Conservation (phyloP, 306 rosid species). For the Fagus sylvatica region DNA sequence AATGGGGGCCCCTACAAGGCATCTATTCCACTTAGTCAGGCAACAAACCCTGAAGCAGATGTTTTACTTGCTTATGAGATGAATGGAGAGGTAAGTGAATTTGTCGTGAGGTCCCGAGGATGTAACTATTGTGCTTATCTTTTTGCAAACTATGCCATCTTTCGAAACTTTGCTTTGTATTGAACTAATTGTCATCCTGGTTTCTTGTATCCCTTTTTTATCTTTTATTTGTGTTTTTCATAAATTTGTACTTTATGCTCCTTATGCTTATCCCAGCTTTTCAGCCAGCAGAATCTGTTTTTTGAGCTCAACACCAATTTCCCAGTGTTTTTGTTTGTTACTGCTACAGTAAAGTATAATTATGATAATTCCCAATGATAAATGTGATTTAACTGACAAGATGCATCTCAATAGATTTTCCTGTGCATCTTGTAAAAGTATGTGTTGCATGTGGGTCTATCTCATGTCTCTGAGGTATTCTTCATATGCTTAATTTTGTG, state of each 20-base stretch:
- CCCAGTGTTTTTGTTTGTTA: background rate
- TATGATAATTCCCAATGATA: background rate
- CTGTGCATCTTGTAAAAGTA: background rate
- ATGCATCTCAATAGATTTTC: background rate
- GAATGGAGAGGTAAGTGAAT: slow-evolving; percentile 81
- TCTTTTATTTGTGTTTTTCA: background rate
- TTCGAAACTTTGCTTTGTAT: background rate
- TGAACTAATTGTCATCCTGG: background rate
- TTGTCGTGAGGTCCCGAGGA: slow-evolving; percentile 8
- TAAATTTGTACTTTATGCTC: background rate
- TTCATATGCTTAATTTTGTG: background rate
- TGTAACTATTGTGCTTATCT: background rate
- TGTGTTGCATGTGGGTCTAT: background rate
- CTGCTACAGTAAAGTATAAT: background rate
- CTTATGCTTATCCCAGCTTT: background rate
- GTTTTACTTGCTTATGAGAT: slow-evolving; percentile 96
- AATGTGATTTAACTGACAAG: background rate
- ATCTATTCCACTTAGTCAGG: slow-evolving; percentile 88
- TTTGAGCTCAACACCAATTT: background rate
- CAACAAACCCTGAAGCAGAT: slow-evolving; percentile 89
- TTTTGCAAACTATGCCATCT: background rate
- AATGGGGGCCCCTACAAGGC: slow-evolving; percentile 98
- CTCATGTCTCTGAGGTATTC: background rate
- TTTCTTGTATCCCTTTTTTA: background rate
- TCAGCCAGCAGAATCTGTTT: background rate